Percentiles rank a stretch among this genome's conserved stretches.
Evolutionary conservation across 208 protist species (phyloP).

Genomic region (Phytomonas sp.): DNA sequence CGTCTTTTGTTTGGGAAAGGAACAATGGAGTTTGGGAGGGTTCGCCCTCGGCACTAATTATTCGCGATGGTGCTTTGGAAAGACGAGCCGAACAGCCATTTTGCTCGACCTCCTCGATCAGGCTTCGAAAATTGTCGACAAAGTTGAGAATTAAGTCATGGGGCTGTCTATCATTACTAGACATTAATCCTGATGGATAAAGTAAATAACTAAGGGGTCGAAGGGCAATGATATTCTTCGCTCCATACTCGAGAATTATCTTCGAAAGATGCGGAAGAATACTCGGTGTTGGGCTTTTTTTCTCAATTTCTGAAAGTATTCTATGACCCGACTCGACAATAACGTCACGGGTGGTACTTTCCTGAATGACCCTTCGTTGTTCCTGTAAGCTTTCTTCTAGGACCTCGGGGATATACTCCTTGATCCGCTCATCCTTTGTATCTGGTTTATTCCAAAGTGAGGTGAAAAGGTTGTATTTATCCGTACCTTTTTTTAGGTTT

Average conservation of each 20-base stretch:
- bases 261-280: constrained; percentile 76
- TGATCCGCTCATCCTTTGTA: constrained; percentile 73
- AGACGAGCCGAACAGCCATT: constrained; percentile 50
- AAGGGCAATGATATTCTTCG: constrained; percentile 73
- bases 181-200: constrained; percentile 51
- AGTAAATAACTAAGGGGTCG: constrained; percentile 74
- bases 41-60: not conserved
- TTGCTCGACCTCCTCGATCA: constrained; percentile 77
- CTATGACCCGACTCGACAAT: constrained; percentile 80
- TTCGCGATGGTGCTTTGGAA: not conserved
- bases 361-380: constrained; percentile 68
- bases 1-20: not conserved
- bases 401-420: constrained; percentile 83
- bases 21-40: not conserved
- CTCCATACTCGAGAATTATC: constrained; percentile 62
- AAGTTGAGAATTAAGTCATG: constrained; percentile 73
- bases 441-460: constrained; percentile 77
- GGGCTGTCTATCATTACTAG: constrained; percentile 34
- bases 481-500: constrained; percentile 29
- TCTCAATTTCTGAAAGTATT: constrained; percentile 69
- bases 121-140: constrained; percentile 63
- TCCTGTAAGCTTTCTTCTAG: constrained; percentile 73
- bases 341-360: constrained; percentile 71
- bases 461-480: constrained; percentile 63
- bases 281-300: constrained; percentile 80